Evolutionary conservation across 805 yeast species (phyloP).

Genomic region (Wickerhamiella australiensis): DNA sequence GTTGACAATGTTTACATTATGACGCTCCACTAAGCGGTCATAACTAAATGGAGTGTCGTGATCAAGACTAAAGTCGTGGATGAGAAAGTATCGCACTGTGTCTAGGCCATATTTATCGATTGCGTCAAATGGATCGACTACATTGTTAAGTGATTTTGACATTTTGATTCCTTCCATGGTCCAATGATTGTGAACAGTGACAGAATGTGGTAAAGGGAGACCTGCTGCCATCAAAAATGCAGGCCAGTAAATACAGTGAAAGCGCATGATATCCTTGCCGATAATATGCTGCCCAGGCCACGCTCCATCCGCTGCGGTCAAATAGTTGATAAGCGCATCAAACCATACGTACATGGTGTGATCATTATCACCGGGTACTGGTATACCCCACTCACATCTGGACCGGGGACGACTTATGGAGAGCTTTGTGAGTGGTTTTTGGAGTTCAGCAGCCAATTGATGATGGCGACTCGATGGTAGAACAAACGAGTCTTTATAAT

Average conservation of each 20-base stretch:
- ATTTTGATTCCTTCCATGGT: slow-evolving; percentile 76
- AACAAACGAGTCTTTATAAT: slow-evolving; percentile 50
- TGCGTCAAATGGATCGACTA: slow-evolving; percentile 75
- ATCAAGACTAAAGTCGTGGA: slow-evolving; percentile 62
- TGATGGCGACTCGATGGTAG: slow-evolving; percentile 46
- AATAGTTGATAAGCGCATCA: slow-evolving; percentile 80
- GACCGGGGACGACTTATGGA: slow-evolving; percentile 78
- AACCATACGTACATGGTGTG: slow-evolving; percentile 94
- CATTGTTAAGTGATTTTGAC: slow-evolving; percentile 90
- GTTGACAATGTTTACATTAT: slow-evolving; percentile 47
- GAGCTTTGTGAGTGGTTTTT: slow-evolving; percentile 44
- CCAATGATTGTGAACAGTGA: slow-evolving; percentile 94
- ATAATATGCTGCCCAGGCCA: slow-evolving; percentile 70
- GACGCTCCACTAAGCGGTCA: slow-evolving; percentile 36
- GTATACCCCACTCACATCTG: slow-evolving; percentile 79
- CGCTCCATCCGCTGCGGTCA: slow-evolving; percentile 35
- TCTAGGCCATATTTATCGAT: slow-evolving; percentile 50
- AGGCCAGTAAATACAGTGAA: slow-evolving; percentile 94
- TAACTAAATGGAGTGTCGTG: slow-evolving; percentile 73
- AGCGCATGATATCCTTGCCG: slow-evolving; percentile 82
- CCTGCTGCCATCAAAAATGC: slow-evolving; percentile 76
- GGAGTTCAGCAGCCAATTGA: slow-evolving; percentile 47
- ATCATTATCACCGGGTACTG: slow-evolving; percentile 64
- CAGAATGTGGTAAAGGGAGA: slow-evolving; percentile 52
- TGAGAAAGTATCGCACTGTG: slow-evolving; percentile 54